phyloP scores from a whole-genome alignment of 2,329 filamentous ascomycete genomes.

The Dactylellina sp. region DNA sequence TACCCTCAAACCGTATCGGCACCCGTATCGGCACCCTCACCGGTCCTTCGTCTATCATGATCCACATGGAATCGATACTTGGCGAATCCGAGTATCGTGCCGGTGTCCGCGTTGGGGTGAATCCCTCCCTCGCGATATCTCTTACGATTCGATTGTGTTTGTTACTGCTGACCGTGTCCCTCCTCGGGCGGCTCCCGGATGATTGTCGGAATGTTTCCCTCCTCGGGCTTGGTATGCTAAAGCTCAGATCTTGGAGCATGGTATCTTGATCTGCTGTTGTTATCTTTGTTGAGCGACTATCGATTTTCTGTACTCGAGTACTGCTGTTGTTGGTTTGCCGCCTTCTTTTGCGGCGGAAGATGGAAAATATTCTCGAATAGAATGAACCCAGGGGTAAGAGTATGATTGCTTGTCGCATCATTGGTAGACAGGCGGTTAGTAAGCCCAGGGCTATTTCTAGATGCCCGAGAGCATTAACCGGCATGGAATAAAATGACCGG shows the following conservation, averaged over 20 bases:
- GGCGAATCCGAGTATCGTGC: background rate
- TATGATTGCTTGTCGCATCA: conserved; percentile 50
- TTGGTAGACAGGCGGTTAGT: conserved; percentile 39
- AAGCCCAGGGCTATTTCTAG: conserved; percentile 42
- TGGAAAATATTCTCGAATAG: conserved; percentile 18
- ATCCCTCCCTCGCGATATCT: conserved; percentile 26
- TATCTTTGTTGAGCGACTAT: conserved; percentile 42
- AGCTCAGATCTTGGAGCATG: conserved; percentile 19
- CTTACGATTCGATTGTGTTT: conserved; percentile 19
- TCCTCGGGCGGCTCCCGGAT: background rate
- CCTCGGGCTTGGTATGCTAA: background rate
- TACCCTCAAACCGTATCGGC: conserved; percentile 24
- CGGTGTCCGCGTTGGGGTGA: background rate
- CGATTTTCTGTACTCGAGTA: conserved; percentile 34
- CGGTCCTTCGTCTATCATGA: conserved; percentile 43
- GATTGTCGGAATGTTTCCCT: background rate
- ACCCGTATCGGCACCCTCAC: conserved; percentile 42
- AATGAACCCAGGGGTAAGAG: conserved; percentile 23
- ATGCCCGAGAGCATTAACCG: conserved; percentile 42
- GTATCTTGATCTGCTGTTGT: conserved; percentile 28
- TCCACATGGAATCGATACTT: conserved; percentile 33
- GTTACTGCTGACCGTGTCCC: conserved; percentile 10
- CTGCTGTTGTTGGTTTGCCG: background rate
- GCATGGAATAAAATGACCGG: conserved; percentile 31
- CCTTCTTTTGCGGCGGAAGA: conserved; percentile 18